Evolutionary conservation across 805 yeast genomes (phyloP).

Genomic region (Cyberlindnera misumaiensis): DNA sequence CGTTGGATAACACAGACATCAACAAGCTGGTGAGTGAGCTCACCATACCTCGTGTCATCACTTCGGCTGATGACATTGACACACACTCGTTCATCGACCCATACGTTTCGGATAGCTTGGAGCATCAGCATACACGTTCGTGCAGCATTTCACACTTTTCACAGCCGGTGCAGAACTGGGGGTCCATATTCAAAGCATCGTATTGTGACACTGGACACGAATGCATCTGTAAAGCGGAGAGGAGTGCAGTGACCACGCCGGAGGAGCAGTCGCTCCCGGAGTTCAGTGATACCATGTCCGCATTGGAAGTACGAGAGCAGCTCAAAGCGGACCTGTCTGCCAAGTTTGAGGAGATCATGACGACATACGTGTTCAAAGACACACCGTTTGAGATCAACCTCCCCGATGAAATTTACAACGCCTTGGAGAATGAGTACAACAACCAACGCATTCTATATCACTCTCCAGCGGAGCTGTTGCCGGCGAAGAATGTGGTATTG

Average conservation of each 20-base stretch:
- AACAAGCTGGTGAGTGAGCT: constrained; percentile 9
- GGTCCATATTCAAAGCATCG: constrained; percentile 9
- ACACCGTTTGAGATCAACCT: constrained; percentile 45
- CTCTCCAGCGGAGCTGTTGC: constrained; percentile 25
- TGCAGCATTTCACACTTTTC: background rate
- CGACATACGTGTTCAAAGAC: constrained; percentile 33
- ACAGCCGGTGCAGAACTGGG: constrained; percentile 4
- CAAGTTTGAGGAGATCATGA: constrained; percentile 35
- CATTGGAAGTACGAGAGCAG: constrained; percentile 14
- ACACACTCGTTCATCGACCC: constrained; percentile 13
- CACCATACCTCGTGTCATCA: constrained; percentile 14
- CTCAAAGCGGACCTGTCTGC: constrained; percentile 16
- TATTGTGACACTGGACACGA: constrained; percentile 10
- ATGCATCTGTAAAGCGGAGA: constrained; percentile 12
- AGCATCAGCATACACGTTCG: background rate
- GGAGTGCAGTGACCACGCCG: constrained; percentile 1
- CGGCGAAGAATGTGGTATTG: constrained; percentile 26
- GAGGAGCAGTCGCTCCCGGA: constrained; percentile 4
- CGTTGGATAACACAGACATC: constrained; percentile 10
- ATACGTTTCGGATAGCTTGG: background rate
- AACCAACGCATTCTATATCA: constrained; percentile 24
- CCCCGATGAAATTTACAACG: constrained; percentile 31
- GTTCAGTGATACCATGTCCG: constrained; percentile 14
- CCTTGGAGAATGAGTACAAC: constrained; percentile 22
- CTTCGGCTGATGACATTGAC: constrained; percentile 16